Evolutionary conservation across 108 stramenopile genomes (phyloP), one percentile per base, ranked within the genome.

Genomic region (Cyclotella baltica): DNA sequence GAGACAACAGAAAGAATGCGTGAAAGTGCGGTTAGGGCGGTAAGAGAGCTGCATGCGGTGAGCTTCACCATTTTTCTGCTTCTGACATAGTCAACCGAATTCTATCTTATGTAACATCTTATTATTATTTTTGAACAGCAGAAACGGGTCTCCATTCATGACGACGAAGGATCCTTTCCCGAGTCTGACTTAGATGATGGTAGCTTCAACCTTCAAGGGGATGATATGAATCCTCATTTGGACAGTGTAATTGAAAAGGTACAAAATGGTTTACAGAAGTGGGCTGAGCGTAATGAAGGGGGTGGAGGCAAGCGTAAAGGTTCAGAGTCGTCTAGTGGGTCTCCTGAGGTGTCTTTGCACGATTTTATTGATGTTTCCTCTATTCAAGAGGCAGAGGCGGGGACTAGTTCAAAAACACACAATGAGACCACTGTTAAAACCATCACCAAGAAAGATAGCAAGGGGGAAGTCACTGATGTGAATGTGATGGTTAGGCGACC

Each of bases 241-340:
- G 83, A 87, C 18, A 80, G 78, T 62, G 67, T 90, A 27, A 90
- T 91, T 34, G 82, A 83, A 19, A 75, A 85, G 36, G 67, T 94
- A 59, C 89, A 88, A 64, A 63, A 73, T 52, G 88, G 86, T 51
- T 70, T 94, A 29, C 79, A 83, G 51, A 86, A 86, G 67, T 78
- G 90, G 53, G 93, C 93, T 13, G 89, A 91, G 63, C 82, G 62
- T n/a, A 38, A 81, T 31, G 72, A 80, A n/a, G 86, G 77, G n/a
- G 62, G 46, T 28, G 76, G 18, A 19, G 47, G 56, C 50, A 77
- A 59, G 52, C 70, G 72, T 55, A 73, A 51, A 57, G 73, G 70
- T 33, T 73, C 40, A 67, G 38, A 59, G 28, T 88, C 62, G 56
- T 81, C 62, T 19, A 48, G n/a, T 80, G 70, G 23, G 6, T 77